phyloP scores from a whole-genome alignment of 2,329 filamentous ascomycete genomes.

The Plectosphaerella plurivora region DNA sequence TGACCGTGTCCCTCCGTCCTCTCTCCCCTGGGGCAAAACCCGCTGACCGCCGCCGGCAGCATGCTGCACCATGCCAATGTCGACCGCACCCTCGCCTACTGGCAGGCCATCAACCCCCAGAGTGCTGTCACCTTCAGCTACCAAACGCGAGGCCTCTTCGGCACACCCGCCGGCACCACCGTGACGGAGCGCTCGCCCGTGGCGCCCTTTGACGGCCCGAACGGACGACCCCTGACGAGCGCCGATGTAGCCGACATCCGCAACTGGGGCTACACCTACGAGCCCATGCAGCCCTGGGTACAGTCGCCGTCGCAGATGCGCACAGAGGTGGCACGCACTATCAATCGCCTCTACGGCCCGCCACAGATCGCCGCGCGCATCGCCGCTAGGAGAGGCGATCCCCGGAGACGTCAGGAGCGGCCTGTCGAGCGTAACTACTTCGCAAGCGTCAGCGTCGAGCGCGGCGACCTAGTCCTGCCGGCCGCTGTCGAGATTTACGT shows the following conservation, averaged over 20 bases:
- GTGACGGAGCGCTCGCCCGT: constrained; percentile 41
- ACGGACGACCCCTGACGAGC: constrained; percentile 36
- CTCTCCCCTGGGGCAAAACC: background rate
- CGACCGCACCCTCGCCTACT: constrained; percentile 60
- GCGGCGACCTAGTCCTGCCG: constrained; percentile 29
- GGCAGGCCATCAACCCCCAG: constrained; percentile 38
- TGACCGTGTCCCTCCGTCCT: background rate
- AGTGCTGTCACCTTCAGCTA: constrained; percentile 29
- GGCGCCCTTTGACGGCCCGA: constrained; percentile 42
- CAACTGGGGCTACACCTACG: constrained; percentile 36
- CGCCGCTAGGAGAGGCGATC: background rate
- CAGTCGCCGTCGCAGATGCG: constrained; percentile 55
- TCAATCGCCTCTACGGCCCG: constrained; percentile 46
- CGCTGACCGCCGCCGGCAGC: constrained; percentile 16
- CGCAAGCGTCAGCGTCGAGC: constrained; percentile 29
- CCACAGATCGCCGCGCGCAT: background rate
- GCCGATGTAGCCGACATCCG: constrained; percentile 23
- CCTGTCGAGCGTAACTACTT: constrained; percentile 24
- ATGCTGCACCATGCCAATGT: constrained; percentile 54
- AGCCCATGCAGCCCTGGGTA: constrained; percentile 38
- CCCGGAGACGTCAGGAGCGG: background rate
- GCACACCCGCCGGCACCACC: constrained; percentile 29
- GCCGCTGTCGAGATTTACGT: constrained; percentile 30
- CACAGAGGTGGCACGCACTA: constrained; percentile 52
- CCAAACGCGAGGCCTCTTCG: constrained; percentile 30